A percentile compares a stretch with the other conserved stretches of the same genome.
Evolutionary conservation across 345 rosid species (phyloP).

Genomic region (Barbarea vulgaris): DNA sequence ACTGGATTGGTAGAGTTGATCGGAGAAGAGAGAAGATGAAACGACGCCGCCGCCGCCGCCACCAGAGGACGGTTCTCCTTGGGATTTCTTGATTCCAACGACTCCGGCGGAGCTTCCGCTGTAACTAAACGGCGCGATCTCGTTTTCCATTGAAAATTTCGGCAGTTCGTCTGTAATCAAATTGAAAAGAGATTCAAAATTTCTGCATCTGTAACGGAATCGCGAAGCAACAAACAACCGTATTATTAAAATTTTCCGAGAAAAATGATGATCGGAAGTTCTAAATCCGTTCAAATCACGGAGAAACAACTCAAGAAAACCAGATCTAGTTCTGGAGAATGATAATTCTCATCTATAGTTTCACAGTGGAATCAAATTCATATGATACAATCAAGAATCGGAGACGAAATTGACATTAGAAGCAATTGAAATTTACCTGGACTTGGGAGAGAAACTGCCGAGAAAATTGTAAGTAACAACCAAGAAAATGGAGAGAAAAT

Average conservation of each 20-base stretch:
- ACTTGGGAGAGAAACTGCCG: slow-evolving; percentile 13
- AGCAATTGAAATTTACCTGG: slow-evolving; percentile 18
- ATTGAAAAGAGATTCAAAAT: slow-evolving; percentile 7
- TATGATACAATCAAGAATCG: slow-evolving; percentile 3
- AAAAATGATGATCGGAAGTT: not conserved
- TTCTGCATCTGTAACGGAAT: not conserved
- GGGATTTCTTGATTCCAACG: slow-evolving; percentile 6
- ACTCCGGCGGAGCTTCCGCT: slow-evolving; percentile 27
- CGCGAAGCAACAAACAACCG: not conserved
- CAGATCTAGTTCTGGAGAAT: slow-evolving; percentile 22
- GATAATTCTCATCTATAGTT: not conserved
- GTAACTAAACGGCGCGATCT: slow-evolving; percentile 43
- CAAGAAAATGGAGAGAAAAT: slow-evolving; percentile 27
- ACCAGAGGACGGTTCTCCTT: slow-evolving; percentile 26
- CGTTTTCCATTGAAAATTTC: slow-evolving; percentile 39
- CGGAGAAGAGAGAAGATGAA: slow-evolving; percentile 40
- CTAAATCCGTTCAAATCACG: slow-evolving; percentile 1
- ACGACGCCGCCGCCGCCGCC: slow-evolving; percentile 8
- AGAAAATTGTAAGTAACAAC: slow-evolving; percentile 15
- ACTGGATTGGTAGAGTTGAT: slow-evolving; percentile 44
- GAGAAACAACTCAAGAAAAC: not conserved
- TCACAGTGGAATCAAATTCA: not conserved
- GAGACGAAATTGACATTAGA: not conserved
- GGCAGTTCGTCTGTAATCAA: slow-evolving; percentile 14
- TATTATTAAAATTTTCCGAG: not conserved